Conservation (phyloP, 1,139 yeast genomes). For the Groenewaldozyma sp. region DNA sequence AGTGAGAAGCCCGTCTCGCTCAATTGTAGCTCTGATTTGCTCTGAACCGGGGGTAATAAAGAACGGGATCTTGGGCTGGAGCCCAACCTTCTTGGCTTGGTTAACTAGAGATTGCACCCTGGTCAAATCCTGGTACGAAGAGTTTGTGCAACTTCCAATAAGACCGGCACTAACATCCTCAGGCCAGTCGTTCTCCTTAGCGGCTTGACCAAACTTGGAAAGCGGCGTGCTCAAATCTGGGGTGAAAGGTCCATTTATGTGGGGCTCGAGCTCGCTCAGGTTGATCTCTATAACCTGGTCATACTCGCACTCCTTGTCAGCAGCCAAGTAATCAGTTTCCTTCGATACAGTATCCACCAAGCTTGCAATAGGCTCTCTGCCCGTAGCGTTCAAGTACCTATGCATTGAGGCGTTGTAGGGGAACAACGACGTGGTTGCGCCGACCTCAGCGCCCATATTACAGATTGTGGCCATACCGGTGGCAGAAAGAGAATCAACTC, state of each 20-base stretch:
- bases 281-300: constrained; percentile 92
- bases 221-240: constrained; percentile 97
- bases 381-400: constrained; percentile 82
- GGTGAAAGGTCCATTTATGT: constrained; percentile 96
- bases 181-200: constrained; percentile 85
- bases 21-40: constrained; percentile 97
- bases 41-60: constrained; percentile 99
- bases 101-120: constrained; percentile 90
- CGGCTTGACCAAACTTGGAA: constrained; percentile 75
- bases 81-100: constrained; percentile 86
- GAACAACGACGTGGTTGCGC: constrained; percentile 98
- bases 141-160: constrained; percentile 99
- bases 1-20: constrained; percentile 89
- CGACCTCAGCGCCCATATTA: constrained; percentile 99
- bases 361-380: constrained; percentile 69
- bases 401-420: constrained; percentile 91
- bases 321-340: constrained; percentile 29
- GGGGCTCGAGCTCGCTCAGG: constrained; percentile 89
- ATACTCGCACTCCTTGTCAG: constrained; percentile 90
- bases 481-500: constrained; percentile 92
- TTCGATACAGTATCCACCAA: constrained; percentile 76
- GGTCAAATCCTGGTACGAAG: constrained; percentile 98
- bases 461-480: constrained; percentile 99
- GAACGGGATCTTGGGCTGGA: constrained; percentile 81
- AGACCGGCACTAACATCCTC: constrained; percentile 88